Conservation (phyloP, 441 rosid genomes). For the Erodium moschatum region DNA sequence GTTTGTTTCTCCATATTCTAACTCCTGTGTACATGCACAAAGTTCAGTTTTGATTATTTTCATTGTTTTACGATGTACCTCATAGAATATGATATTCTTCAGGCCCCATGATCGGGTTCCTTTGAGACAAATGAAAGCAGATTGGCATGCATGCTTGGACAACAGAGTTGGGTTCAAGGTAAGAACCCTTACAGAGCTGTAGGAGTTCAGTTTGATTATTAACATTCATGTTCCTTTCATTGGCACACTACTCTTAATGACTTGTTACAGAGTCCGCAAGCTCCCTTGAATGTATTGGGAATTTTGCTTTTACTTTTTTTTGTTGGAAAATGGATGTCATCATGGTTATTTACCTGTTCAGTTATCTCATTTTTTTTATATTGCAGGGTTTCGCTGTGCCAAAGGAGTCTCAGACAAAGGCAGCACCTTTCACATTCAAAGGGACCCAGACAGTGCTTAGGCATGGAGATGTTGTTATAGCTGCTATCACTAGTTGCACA, state of each 20-base stretch:
- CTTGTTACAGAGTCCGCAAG: background rate
- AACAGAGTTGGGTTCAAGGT: conserved; percentile 87
- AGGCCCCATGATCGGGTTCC: conserved; percentile 93
- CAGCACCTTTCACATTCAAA: conserved; percentile 55
- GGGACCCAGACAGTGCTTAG: conserved; percentile 63
- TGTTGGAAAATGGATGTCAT: background rate
- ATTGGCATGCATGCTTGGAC: conserved; percentile 91
- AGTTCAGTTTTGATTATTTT: background rate
- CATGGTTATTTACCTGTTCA: background rate
- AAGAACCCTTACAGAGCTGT: conserved; percentile 21
- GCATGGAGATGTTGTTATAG: conserved; percentile 92
- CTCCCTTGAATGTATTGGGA: background rate
- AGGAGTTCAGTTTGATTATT: background rate
- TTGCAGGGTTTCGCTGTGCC: conserved; percentile 77
- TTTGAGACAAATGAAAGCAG: conserved; percentile 78
- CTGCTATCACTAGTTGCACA: conserved; percentile 95
- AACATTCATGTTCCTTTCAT: background rate
- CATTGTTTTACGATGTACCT: background rate
- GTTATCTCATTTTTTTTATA: conserved; percentile 11
- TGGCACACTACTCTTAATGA: background rate
- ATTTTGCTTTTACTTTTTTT: background rate
- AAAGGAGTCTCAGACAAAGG: conserved; percentile 71
- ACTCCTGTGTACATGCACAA: background rate
- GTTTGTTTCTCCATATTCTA: background rate
- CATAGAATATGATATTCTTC: conserved; percentile 21